phyloP scores from a whole-genome alignment of 176 grass and related monocot species.

The Carex parvula region DNA sequence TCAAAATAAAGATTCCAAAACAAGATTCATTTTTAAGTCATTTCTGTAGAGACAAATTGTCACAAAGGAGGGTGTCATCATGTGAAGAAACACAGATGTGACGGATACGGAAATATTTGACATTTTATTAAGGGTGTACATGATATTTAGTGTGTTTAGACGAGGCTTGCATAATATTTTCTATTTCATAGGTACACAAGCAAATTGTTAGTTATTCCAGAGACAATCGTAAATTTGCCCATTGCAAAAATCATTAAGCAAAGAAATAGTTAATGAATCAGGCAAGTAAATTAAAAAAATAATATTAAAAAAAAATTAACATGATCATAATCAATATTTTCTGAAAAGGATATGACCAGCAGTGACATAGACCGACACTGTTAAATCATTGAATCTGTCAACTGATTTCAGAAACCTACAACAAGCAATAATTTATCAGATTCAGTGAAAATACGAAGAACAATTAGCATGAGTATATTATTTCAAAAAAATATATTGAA shows the following conservation, averaged over 20 bases:
- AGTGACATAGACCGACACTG: conserved; percentile 67
- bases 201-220: neutral
- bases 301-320: neutral
- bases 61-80: neutral
- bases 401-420: conserved; percentile 80
- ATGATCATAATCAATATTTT: neutral
- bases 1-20: neutral
- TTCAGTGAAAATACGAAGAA: conserved; percentile 14
- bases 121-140: neutral
- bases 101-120: neutral
- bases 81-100: neutral
- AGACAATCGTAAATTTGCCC: neutral
- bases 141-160: neutral
- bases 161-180: neutral
- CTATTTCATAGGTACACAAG: neutral
- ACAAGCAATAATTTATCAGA: neutral
- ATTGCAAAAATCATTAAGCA: neutral
- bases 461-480: neutral
- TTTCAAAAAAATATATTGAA: conserved; percentile 26
- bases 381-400: conserved; percentile 68
- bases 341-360: conserved; percentile 65
- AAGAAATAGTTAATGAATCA: neutral
- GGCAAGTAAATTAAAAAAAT: neutral
- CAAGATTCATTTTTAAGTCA: neutral
- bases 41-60: neutral